Evolutionary conservation across 768 basidiomycete genomes (phyloP), one percentile per base, ranked within the genome.

Genomic region (Xanthoconium purpureum): DNA sequence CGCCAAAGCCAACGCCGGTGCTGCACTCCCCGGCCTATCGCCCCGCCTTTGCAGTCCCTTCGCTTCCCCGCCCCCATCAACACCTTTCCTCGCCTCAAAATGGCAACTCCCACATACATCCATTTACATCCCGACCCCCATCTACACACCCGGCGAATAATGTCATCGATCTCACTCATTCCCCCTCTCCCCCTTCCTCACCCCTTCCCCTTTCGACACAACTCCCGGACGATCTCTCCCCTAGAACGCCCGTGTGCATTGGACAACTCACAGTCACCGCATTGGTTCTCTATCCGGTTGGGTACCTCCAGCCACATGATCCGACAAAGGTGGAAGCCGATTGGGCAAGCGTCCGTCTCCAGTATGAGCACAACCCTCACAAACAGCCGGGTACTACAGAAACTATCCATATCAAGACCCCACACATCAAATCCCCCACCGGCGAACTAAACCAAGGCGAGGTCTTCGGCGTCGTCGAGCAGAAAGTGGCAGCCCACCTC

Each of bases 161-260:
- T 58, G 76, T 90, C 51, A 91, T 91, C 70, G 89, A 91, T 78
- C 81, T 91, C 35, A 91, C 87, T 17, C 74, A 77, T 54, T 87
- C 86, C 3, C 87, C 88, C 9, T 78, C 77, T 11, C 72, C 69
- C 7, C 77, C 77, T 76, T 81, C 53, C 73, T 81, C 46, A 2
- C 69, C 70, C 20, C 66, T 66, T 30, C 68, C 66, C 55, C 56
- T 64, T 60, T 51, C 66, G 28, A 52, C 63, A 6, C 46, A 68
- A 12, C 72, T 84, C 3, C 81, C 84, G 3, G 74, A 77, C 10
- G 86, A 89, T 44, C 71, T 90, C 17, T 79, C 88, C 7, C 88
- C 87, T 14, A 90, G 87, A 74, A 90, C 89, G 0, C 88, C 91
- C 15, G 84, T 95, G 50, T 95, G 94, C 70, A 93, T 95, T 47